These are phyloP conservation scores for Neoboletus magnificus DNA, from an alignment of 768 basidiomycete species.

Conservation along the genomic window DNA sequence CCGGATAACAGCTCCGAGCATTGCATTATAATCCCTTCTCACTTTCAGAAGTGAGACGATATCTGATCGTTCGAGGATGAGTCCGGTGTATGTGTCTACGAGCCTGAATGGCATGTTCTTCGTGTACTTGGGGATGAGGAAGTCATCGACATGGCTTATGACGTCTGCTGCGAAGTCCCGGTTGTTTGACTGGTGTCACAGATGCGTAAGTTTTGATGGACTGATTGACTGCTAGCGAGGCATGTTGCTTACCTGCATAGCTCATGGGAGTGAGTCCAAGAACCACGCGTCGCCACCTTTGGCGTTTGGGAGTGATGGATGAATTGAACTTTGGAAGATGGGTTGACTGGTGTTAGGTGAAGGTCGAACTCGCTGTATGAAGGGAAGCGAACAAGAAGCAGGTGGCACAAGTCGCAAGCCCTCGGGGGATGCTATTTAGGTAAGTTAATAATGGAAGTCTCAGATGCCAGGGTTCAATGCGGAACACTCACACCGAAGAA, in stretches of 20 bases:
- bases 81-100: conserved; percentile 26
- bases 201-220: background rate
- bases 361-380: background rate
- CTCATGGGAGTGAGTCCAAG: background rate
- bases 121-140: conserved; percentile 12
- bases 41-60: conserved; percentile 15
- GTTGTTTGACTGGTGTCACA: background rate
- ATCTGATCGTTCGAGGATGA: conserved; percentile 17
- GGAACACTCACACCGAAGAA: background rate
- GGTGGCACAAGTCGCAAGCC: background rate
- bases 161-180: conserved; percentile 13
- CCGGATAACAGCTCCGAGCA: background rate
- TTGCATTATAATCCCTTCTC: conserved; percentile 10
- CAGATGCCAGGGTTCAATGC: background rate
- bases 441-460: background rate
- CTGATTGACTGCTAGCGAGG: too few species aligned
- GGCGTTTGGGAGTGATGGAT: background rate
- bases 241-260: conserved; percentile 4
- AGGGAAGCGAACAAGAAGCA: background rate
- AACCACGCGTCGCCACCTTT: background rate
- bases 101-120: conserved; percentile 24
- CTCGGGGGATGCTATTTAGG: background rate
- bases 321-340: background rate
- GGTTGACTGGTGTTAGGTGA: background rate
- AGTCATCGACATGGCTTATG: conserved; percentile 10